These are phyloP conservation scores for Pulicaria dysenterica DNA, from an alignment of 129 eudicot species.

Conservation along the genomic window DNA sequence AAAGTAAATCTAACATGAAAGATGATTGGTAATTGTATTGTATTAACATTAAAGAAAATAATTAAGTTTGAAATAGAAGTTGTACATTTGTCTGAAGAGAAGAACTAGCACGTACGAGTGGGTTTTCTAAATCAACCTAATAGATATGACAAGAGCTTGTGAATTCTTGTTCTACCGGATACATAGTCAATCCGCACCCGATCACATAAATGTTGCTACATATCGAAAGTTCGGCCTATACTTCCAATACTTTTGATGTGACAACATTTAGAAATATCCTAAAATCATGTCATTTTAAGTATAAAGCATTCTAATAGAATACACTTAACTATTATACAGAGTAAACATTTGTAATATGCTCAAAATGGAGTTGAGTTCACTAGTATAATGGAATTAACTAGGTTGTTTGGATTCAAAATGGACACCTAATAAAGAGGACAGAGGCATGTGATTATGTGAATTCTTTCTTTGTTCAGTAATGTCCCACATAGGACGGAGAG, in stretches of 20 bases:
- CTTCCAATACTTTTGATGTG: background rate
- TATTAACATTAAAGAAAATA: background rate
- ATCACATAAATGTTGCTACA: background rate
- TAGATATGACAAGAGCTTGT: constrained; percentile 1
- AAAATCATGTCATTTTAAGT: too few relatives aligned
- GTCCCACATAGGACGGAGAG: too few relatives aligned
- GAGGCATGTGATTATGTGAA: too few relatives aligned
- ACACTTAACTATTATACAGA: too few relatives aligned
- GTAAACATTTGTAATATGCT: too few relatives aligned
- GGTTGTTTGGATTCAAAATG: too few relatives aligned
- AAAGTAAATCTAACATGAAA: background rate
- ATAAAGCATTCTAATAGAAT: too few relatives aligned
- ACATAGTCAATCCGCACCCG: background rate
- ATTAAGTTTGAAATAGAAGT: background rate
- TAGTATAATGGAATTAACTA: too few relatives aligned
- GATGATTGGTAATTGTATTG: background rate
- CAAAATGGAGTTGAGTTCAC: too few relatives aligned
- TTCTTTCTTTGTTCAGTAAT: too few relatives aligned
- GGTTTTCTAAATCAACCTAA: background rate
- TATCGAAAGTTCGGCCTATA: constrained; percentile 16
- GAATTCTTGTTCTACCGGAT: constrained; percentile 14
- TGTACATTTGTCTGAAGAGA: background rate
- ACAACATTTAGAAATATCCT: background rate
- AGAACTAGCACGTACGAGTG: constrained; percentile 2
- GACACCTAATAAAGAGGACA: too few relatives aligned